A percentile compares a stretch with the other conserved stretches of the same genome.
phyloP scores from a whole-genome alignment of 345 rosid genomes.

The Populus alba region DNA sequence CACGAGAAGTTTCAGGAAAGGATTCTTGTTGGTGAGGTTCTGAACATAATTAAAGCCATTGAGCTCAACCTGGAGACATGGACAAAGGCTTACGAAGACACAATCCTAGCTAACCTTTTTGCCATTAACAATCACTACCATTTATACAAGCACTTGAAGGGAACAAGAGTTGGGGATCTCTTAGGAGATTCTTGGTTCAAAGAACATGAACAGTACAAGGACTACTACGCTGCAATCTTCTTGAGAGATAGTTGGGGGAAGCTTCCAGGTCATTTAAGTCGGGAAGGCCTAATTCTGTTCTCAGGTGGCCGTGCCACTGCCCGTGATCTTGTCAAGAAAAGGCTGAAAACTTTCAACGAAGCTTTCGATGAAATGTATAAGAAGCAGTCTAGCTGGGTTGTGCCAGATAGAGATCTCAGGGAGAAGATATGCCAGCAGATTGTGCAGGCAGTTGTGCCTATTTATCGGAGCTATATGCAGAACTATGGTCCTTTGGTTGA shows the following conservation, averaged over 20 bases:
- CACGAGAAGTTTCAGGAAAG: slow-evolving; percentile 83
- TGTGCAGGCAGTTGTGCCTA: slow-evolving; percentile 75
- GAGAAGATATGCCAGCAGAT: slow-evolving; percentile 77
- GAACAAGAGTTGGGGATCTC: slow-evolving; percentile 75
- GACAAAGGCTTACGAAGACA: slow-evolving; percentile 72
- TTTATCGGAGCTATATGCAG: slow-evolving; percentile 97
- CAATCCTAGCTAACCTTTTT: slow-evolving; percentile 57
- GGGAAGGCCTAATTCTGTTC: slow-evolving; percentile 93
- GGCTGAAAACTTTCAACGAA: slow-evolving; percentile 79
- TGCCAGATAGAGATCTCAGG: slow-evolving; percentile 82
- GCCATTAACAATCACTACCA: slow-evolving; percentile 94
- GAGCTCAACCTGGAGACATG: slow-evolving; percentile 75
- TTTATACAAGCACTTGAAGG: slow-evolving; percentile 78
- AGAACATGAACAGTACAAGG: slow-evolving; percentile 85
- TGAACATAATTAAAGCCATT: slow-evolving; percentile 64
- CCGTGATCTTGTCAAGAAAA: slow-evolving; percentile 97
- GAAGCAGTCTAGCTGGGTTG: slow-evolving; percentile 74
- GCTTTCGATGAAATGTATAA: slow-evolving; percentile 82
- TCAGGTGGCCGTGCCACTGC: slow-evolving; percentile 99
- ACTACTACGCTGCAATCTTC: slow-evolving; percentile 57
- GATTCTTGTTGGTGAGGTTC: slow-evolving; percentile 64
- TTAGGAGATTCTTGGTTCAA: slow-evolving; percentile 78
- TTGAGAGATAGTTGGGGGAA: slow-evolving; percentile 88
- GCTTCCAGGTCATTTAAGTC: slow-evolving; percentile 83
- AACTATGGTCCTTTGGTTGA: slow-evolving; percentile 94